Base-by-base conservation (phyloP, 2,329 filamentous ascomycete species). In the Colletotrichum camelliae region DNA sequence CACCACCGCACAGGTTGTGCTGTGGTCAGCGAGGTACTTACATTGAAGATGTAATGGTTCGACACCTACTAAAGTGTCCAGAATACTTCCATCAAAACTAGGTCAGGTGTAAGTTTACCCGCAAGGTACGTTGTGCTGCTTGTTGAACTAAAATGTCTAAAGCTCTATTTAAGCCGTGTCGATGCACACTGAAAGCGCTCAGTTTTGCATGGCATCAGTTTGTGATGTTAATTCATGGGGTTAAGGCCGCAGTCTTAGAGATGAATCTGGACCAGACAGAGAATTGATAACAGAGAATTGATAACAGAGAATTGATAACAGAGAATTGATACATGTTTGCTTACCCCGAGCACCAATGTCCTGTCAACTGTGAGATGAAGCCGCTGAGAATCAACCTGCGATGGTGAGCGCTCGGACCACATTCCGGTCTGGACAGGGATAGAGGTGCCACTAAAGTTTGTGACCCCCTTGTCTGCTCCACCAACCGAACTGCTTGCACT, bases 381-480 rank as follows among this genome's bases (percentile, higher is more conserved):
- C 43, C n/a, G 43, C 43, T 48, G 43, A 48, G 43, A 48, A 21
- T 48, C 43, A 48, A n/a, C 43, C n/a, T 52, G n/a, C n/a, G 3
- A 13, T 2, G 1, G 43, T 21, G 31, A 13, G 43, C 57, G 57
- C 57, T 33, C n/a, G 57, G 57, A 33, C 57, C 57, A 60, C 29
- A 21, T 7, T 21, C 27, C 16, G 57, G 27, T 60, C 43, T 52
- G 39, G 27, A 70, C 58, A 74, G 58, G 33, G 70, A 60, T 68
- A 24, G 61, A 27, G 35, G 33, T 64, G 35, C 73, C 57, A 74
- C 58, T 52, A 60, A 75, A 72, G 18, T 57, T 62, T 60, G 21
- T 21, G n/a, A 9, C 29, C 70, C 73, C 66, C 65, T 65, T 65
- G 70, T 27, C 70, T 13, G 37, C 43, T 65, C 57, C 73, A 72